These are phyloP conservation scores for Fonsecaea pugnacius DNA, from an alignment of 2,329 filamentous ascomycete species.

Conservation along the genomic window DNA sequence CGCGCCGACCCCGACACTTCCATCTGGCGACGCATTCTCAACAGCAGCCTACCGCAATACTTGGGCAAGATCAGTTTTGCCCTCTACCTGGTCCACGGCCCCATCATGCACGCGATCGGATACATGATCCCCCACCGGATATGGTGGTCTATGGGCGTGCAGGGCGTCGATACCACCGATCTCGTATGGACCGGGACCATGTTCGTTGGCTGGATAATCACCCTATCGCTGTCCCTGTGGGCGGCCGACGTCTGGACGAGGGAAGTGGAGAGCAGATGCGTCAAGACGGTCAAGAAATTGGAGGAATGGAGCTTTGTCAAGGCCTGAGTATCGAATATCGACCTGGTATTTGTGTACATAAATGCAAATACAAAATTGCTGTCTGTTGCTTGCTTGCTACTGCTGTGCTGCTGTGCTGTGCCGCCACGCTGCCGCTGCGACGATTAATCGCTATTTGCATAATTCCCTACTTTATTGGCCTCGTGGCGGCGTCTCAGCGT, in stretches of 20 bases:
- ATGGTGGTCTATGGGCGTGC: slow-evolving; percentile 47
- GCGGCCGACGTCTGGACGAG: slow-evolving; percentile 57
- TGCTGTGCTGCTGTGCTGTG: too few relatives aligned
- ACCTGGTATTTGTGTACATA: background rate
- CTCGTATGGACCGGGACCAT: slow-evolving; percentile 47
- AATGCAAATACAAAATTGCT: background rate
- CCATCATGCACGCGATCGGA: slow-evolving; percentile 49
- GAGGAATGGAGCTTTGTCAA: slow-evolving; percentile 35
- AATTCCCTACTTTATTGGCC: background rate
- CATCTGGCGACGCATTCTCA: slow-evolving; percentile 47
- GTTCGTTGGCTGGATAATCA: slow-evolving; percentile 48
- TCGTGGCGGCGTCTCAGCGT: slow-evolving; percentile 6
- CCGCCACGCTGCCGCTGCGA: too few relatives aligned
- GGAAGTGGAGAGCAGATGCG: slow-evolving; percentile 36
- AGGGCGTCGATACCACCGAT: slow-evolving; percentile 39
- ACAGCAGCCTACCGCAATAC: slow-evolving; percentile 49
- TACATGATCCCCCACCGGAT: slow-evolving; percentile 44
- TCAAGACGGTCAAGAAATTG: slow-evolving; percentile 35
- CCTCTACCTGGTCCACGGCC: slow-evolving; percentile 55
- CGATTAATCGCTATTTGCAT: background rate
- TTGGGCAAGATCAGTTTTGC: slow-evolving; percentile 54
- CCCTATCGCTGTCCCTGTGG: slow-evolving; percentile 55
- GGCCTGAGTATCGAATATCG: background rate
- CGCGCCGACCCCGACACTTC: slow-evolving; percentile 45
- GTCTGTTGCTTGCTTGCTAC: background rate